A percentile compares a stretch with the other conserved stretches of the same genome.
Evolutionary conservation across 2,329 filamentous ascomycete species (phyloP).

Genomic region (Aspergillus phoenicis): DNA sequence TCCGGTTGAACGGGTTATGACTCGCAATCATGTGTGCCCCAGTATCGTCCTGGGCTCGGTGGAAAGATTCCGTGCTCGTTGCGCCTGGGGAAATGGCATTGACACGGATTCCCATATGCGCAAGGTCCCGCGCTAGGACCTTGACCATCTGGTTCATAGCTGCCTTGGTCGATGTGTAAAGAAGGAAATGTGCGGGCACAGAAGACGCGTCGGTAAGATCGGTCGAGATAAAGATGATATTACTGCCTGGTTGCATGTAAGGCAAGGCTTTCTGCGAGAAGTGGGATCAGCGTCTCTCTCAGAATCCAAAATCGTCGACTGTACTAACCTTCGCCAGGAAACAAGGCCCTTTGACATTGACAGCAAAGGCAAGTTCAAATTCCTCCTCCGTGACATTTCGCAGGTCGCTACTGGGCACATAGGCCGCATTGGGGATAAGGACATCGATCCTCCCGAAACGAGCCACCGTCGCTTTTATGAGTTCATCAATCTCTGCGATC

Average conservation of each 20-base stretch:
- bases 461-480: conserved; percentile 53
- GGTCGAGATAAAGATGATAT: conserved; percentile 56
- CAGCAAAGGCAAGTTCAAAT: conserved; percentile 51
- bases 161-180: conserved; percentile 60
- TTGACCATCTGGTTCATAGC: conserved; percentile 61
- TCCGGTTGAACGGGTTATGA: not conserved
- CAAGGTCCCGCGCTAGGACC: conserved; percentile 58
- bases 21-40: not conserved
- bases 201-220: conserved; percentile 39
- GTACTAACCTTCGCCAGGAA: conserved; percentile 45
- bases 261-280: conserved; percentile 43
- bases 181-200: conserved; percentile 49
- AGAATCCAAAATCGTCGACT: not conserved
- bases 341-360: conserved; percentile 61
- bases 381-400: conserved; percentile 51
- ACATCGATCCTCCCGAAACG: conserved; percentile 60
- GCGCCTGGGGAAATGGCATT: conserved; percentile 56
- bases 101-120: conserved; percentile 51
- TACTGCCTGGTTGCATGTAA: conserved; percentile 51
- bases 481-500: conserved; percentile 47
- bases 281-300: not conserved
- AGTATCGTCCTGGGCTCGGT: not conserved
- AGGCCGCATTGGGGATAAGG: conserved; percentile 57
- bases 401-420: conserved; percentile 53
- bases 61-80: conserved; percentile 24